These are phyloP conservation scores for Neurospora sp. DNA, from an alignment of 495 filamentous ascomycete species.

Conservation along the genomic window DNA sequence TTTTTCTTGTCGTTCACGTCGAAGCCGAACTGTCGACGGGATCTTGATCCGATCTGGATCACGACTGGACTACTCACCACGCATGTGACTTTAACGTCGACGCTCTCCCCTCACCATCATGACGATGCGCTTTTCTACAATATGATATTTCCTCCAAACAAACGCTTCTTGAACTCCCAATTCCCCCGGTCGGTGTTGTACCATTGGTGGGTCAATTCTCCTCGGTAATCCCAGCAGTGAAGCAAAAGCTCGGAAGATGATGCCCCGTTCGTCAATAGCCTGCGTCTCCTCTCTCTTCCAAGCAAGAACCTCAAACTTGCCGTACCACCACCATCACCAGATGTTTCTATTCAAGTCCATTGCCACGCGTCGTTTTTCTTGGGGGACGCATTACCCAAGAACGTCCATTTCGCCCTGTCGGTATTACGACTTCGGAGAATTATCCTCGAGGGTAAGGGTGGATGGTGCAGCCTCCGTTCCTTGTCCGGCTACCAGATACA, in stretches of 20 bases:
- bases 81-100: neutral
- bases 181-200: neutral
- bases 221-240: neutral
- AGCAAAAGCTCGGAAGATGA: neutral
- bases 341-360: neutral
- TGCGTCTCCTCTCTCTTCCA: neutral
- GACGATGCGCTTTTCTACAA: neutral
- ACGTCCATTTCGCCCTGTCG: neutral
- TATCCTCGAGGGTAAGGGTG: neutral
- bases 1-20: neutral
- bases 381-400: neutral
- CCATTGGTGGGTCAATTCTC: neutral
- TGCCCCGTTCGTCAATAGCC: neutral
- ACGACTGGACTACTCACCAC: neutral
- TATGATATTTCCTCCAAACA: neutral
- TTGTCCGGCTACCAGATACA: neutral
- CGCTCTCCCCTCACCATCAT: neutral
- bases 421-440: neutral
- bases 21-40: neutral
- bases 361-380: neutral
- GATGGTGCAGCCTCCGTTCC: neutral
- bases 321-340: neutral
- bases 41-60: neutral
- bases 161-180: neutral
- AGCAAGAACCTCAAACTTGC: neutral